A percentile compares a stretch with the other conserved stretches of the same genome.
These are phyloP conservation scores for Wickerhamiella occidentalis DNA, from an alignment of 805 yeast genomes.

Conservation along the genomic window DNA sequence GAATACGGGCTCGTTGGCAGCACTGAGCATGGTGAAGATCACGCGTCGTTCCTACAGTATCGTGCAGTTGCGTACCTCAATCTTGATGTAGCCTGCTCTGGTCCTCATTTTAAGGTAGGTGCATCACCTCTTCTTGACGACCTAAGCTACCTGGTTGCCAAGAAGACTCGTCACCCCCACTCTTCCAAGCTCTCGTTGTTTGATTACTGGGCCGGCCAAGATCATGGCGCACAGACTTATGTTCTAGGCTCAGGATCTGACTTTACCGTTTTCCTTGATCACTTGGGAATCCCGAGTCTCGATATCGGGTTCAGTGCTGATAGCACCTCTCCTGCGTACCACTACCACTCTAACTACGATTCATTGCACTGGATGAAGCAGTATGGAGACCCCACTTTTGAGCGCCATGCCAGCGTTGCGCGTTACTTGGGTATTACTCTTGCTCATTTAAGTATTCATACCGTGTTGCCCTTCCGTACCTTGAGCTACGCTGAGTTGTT, in stretches of 20 bases:
- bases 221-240: conserved; percentile 29
- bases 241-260: conserved; percentile 63
- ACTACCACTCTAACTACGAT: conserved; percentile 66
- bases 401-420: conserved; percentile 44
- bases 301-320: conserved; percentile 44
- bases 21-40: conserved; percentile 63
- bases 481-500: conserved; percentile 33
- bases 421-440: conserved; percentile 41
- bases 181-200: conserved; percentile 23
- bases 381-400: conserved; percentile 51
- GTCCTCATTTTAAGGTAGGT: conserved; percentile 39
- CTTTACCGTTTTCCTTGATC: conserved; percentile 36
- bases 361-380: conserved; percentile 58
- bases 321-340: conserved; percentile 47
- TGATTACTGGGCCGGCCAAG: conserved; percentile 26
- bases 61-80: conserved; percentile 57
- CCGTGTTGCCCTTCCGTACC: conserved; percentile 35
- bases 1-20: conserved; percentile 64
- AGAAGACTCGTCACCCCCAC: conserved; percentile 37
- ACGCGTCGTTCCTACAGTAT: conserved; percentile 34
- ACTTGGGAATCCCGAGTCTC: conserved; percentile 34
- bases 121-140: conserved; percentile 49
- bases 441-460: conserved; percentile 38
- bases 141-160: conserved; percentile 36
- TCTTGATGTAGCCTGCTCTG: conserved; percentile 53